These are phyloP conservation scores for Apiotrichum akiyoshidainum DNA, from an alignment of 1,284 basidiomycete genomes.

Conservation along the genomic window DNA sequence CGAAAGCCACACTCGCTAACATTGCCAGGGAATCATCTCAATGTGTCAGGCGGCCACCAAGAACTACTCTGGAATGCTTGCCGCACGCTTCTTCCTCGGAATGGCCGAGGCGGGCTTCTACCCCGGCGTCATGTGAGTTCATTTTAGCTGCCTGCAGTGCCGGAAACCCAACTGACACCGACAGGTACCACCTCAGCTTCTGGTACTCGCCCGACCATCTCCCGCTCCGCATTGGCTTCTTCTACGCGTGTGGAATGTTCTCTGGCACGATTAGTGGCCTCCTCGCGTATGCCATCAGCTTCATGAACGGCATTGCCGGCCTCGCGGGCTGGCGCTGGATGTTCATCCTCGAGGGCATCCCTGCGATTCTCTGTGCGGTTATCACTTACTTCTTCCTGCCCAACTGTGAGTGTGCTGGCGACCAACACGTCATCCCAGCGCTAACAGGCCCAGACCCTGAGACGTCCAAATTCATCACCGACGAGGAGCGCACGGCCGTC, in stretches of 20 bases:
- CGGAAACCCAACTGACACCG: neutral
- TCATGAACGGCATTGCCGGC: slow-evolving; percentile 29
- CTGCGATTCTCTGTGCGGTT: slow-evolving; percentile 51
- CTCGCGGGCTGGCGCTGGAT: slow-evolving; percentile 39
- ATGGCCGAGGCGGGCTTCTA: slow-evolving; percentile 34
- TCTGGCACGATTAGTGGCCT: slow-evolving; percentile 32
- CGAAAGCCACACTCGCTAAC: no score
- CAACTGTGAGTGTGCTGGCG: slow-evolving; percentile 35
- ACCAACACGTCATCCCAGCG: no score
- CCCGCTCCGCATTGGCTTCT: slow-evolving; percentile 16
- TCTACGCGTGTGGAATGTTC: slow-evolving; percentile 26
- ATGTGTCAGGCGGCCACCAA: slow-evolving; percentile 18
- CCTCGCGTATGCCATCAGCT: slow-evolving; percentile 33
- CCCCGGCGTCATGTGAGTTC: slow-evolving; percentile 41
- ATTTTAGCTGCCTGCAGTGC: slow-evolving; percentile 23
- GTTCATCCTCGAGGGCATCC: slow-evolving; percentile 56
- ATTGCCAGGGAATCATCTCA: slow-evolving; percentile 5
- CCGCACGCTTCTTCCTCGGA: slow-evolving; percentile 44
- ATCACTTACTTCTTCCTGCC: slow-evolving; percentile 53
- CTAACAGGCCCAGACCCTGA: slow-evolving; percentile 12
- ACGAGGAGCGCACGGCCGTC: slow-evolving; percentile 2
- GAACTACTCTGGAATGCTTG: slow-evolving; percentile 35
- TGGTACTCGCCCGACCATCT: slow-evolving; percentile 32
- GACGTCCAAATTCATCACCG: slow-evolving; percentile 5
- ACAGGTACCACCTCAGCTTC: slow-evolving; percentile 25